Evolutionary conservation across 495 filamentous ascomycete genomes (phyloP).

Genomic region (Tuber umbilicatum): DNA sequence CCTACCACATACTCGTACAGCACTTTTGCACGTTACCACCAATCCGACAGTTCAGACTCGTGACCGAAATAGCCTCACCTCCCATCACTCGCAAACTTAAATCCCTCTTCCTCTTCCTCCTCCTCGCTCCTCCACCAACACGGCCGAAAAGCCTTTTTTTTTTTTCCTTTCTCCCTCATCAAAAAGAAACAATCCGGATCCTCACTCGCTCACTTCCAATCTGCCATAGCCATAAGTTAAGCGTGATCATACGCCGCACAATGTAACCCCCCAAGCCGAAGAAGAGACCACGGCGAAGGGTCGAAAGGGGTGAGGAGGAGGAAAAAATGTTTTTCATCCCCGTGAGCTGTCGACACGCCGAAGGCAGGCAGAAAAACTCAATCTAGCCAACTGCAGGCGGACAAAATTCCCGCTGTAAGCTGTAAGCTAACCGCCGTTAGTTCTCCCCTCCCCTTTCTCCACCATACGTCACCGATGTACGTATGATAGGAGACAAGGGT

Average conservation of each 20-base stretch:
- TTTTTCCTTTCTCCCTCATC: not conserved
- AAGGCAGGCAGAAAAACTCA: not conserved
- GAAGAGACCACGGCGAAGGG: not conserved
- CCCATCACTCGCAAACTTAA: not conserved
- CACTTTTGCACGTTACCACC: not conserved
- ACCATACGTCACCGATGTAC: not conserved
- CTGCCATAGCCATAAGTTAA: not conserved
- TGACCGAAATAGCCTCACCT: not conserved
- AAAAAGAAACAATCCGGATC: not conserved
- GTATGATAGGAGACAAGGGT: not conserved
- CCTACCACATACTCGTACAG: not conserved
- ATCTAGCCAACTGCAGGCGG: not conserved
- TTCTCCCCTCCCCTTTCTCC: not conserved
- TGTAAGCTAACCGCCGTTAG: conserved; percentile 4
- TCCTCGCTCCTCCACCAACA: not conserved
- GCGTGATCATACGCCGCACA: not conserved
- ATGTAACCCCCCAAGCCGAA: not conserved
- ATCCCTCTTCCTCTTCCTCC: not conserved
- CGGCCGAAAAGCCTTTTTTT: not conserved
- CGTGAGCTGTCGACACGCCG: not conserved
- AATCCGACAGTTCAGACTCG: not conserved
- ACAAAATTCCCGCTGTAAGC: not conserved
- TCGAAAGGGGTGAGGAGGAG: not conserved
- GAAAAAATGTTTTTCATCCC: not conserved
- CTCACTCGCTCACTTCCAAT: not conserved